Evolutionary conservation across 495 filamentous ascomycete species (phyloP).

Genomic region (Cairneyella variabilis): DNA sequence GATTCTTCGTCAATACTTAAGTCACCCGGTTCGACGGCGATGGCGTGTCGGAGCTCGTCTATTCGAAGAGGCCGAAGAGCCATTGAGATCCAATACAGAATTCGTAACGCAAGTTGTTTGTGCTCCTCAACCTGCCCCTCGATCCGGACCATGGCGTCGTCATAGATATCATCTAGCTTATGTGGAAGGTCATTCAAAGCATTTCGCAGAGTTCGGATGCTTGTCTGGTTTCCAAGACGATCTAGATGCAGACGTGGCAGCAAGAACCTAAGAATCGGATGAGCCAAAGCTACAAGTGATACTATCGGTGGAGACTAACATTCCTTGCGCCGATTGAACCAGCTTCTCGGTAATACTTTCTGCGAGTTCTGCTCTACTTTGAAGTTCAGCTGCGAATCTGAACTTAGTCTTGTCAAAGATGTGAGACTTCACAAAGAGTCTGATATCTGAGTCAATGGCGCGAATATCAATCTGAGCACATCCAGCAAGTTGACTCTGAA

Average conservation of each 20-base stretch:
- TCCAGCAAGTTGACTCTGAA: no score
- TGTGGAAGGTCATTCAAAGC: slow-evolving; percentile 23
- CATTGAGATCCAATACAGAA: slow-evolving; percentile 28
- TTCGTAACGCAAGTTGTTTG: slow-evolving; percentile 25
- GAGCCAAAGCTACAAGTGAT: neutral
- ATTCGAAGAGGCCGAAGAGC: slow-evolving; percentile 24
- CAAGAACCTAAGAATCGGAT: slow-evolving; percentile 41
- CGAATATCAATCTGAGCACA: no score
- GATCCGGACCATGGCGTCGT: slow-evolving; percentile 37
- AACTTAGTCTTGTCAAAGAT: no score
- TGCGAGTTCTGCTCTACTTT: no score
- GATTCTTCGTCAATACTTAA: neutral
- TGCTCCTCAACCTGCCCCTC: slow-evolving; percentile 26
- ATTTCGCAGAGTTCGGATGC: slow-evolving; percentile 6
- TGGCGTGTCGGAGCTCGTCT: slow-evolving; percentile 31
- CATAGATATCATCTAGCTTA: slow-evolving; percentile 32
- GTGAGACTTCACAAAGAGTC: no score
- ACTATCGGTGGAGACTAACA: slow-evolving; percentile 7
- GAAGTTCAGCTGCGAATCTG: no score
- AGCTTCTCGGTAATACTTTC: no score
- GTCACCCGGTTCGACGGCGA: slow-evolving; percentile 27
- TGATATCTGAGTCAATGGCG: no score
- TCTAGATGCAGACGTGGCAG: slow-evolving; percentile 48
- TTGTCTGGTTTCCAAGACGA: slow-evolving; percentile 31
- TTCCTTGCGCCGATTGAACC: slow-evolving; percentile 46